Percentiles rank a stretch among this genome's conserved stretches.
These are phyloP conservation scores for Penicillium canariense DNA, from an alignment of 495 filamentous ascomycete species.

Conservation along the genomic window DNA sequence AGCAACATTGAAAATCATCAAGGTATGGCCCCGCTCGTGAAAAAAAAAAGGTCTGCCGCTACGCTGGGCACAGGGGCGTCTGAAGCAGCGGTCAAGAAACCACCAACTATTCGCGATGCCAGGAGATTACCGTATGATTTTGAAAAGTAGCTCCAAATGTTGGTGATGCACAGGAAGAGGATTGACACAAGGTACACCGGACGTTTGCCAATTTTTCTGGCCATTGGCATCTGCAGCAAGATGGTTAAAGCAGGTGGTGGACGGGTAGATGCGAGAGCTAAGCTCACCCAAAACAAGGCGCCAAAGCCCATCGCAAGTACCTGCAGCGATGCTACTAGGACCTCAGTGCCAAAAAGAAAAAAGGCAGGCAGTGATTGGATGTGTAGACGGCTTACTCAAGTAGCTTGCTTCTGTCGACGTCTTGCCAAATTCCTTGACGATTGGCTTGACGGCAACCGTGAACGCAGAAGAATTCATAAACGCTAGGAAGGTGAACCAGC, in stretches of 20 bases:
- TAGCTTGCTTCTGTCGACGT: too few species aligned
- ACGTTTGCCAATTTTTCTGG: slow-evolving; percentile 33
- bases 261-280: too few species aligned
- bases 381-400: too few species aligned
- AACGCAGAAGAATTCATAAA: slow-evolving; percentile 36
- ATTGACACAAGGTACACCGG: slow-evolving; percentile 32
- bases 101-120: slow-evolving; percentile 29
- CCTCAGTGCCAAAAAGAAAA: too few species aligned
- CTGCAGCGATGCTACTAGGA: too few species aligned
- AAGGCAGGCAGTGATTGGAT: too few species aligned
- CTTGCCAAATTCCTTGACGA: slow-evolving; percentile 30
- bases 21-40: slow-evolving; percentile 35
- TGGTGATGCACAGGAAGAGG: slow-evolving; percentile 26
- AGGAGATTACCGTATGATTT: slow-evolving; percentile 28
- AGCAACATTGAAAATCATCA: slow-evolving; percentile 38
- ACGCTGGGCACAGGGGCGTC: slow-evolving; percentile 35
- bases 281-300: slow-evolving; percentile 36
- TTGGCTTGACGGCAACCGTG: slow-evolving; percentile 29
- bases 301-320: slow-evolving; percentile 34
- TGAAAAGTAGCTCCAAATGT: slow-evolving; percentile 29
- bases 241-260: too few species aligned
- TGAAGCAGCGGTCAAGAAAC: slow-evolving; percentile 28
- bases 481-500: slow-evolving; percentile 34
- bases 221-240: too few species aligned
- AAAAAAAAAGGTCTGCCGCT: slow-evolving; percentile 30